Percentiles rank a stretch among this genome's conserved stretches.
phyloP scores from a whole-genome alignment of 768 basidiomycete genomes.

The Boletus sensibilis region DNA sequence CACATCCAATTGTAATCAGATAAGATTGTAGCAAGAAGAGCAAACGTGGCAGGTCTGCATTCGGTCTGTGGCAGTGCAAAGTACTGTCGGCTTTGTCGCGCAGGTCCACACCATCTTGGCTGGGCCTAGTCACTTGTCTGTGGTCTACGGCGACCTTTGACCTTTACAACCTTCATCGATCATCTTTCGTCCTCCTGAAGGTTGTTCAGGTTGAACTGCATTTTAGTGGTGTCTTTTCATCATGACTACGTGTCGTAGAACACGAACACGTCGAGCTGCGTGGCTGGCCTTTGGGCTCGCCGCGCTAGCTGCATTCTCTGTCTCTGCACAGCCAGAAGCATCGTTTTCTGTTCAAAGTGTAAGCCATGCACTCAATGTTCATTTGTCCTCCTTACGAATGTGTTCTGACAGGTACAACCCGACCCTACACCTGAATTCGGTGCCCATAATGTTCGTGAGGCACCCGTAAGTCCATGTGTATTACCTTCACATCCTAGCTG shows the following conservation, averaged over 20 bases:
- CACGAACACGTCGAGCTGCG: conserved; percentile 42
- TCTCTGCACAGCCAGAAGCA: conserved; percentile 39
- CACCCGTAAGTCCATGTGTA: conserved; percentile 9
- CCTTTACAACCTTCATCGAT: not conserved
- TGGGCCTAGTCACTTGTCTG: not conserved
- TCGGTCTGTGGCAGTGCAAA: conserved; percentile 16
- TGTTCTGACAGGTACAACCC: conserved; percentile 14
- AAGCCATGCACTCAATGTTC: not conserved
- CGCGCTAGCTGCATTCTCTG: conserved; percentile 46
- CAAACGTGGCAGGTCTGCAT: conserved; percentile 16
- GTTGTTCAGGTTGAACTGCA: not conserved
- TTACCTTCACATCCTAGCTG: not conserved
- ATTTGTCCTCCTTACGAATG: not conserved
- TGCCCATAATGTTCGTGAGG: conserved; percentile 7
- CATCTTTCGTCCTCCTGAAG: not conserved
- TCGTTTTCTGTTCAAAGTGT: conserved; percentile 19
- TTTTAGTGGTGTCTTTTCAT: not conserved
- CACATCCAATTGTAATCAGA: not conserved
- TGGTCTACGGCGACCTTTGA: not conserved
- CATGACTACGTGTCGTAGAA: conserved; percentile 24
- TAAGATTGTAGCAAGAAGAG: not conserved
- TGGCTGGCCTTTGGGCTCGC: conserved; percentile 64
- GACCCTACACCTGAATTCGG: conserved; percentile 7
- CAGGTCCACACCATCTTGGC: not conserved
- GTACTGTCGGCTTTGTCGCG: not conserved